These are phyloP conservation scores for Lenzites betulinus DNA, from an alignment of 768 basidiomycete species.

Conservation along the genomic window DNA sequence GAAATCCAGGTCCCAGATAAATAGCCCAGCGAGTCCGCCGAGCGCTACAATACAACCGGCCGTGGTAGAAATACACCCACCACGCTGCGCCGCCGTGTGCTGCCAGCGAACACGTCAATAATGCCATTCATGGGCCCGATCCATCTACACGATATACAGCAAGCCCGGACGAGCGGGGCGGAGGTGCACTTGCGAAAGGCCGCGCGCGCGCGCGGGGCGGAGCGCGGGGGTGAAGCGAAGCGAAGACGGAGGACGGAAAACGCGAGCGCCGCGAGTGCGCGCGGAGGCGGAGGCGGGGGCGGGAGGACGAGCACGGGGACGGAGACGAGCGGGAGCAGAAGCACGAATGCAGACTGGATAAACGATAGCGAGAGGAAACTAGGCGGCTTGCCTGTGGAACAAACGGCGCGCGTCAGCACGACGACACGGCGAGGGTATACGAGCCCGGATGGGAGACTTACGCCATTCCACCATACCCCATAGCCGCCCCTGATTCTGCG, in stretches of 20 bases:
- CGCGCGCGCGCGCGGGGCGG: not conserved
- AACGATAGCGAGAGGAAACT: constrained; percentile 15
- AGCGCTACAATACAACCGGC: no score
- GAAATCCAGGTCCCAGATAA: no score
- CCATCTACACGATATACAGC: constrained; percentile 20
- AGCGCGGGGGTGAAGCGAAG: not conserved
- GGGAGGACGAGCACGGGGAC: not conserved
- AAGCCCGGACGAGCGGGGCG: no score
- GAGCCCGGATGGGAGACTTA: constrained; percentile 26
- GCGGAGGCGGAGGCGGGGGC: no score
- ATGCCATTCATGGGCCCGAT: constrained; percentile 16
- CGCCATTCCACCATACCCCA: constrained; percentile 63
- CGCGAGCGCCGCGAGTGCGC: no score
- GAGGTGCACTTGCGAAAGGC: no score
- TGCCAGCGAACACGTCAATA: constrained; percentile 10
- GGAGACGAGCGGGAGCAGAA: constrained; percentile 8
- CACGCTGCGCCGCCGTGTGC: no score
- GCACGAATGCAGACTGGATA: constrained; percentile 1
- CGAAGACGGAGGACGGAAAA: not conserved
- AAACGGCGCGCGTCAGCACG: not conserved
- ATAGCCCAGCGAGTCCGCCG: no score
- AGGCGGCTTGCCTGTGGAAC: constrained; percentile 20
- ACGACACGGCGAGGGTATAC: not conserved
- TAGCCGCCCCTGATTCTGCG: constrained; percentile 57
- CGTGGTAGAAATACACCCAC: no score